Percentiles rank a stretch among this genome's conserved stretches.
These are phyloP conservation scores for Cordyceps javanica DNA, from an alignment of 2,329 filamentous ascomycete genomes.

Conservation along the genomic window DNA sequence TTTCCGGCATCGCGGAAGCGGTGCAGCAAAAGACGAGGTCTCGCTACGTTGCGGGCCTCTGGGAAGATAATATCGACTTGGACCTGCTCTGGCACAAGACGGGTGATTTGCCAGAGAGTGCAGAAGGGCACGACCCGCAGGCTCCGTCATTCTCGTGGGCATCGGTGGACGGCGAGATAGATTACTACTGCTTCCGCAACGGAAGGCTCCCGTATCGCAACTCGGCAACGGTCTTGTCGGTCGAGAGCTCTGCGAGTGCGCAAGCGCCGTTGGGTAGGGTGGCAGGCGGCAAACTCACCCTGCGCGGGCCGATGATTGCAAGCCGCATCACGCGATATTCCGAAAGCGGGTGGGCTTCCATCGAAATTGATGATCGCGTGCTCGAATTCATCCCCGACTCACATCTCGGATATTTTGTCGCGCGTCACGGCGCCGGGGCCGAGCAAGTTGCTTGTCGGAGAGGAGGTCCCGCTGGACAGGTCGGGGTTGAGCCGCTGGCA, in stretches of 20 bases:
- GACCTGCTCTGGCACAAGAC: slow-evolving; percentile 20
- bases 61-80: slow-evolving; percentile 20
- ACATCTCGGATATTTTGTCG: background rate
- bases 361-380: background rate
- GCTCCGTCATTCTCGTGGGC: slow-evolving; percentile 23
- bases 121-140: background rate
- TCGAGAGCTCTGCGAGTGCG: background rate
- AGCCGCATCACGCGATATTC: background rate
- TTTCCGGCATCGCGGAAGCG: slow-evolving; percentile 23
- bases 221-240: slow-evolving; percentile 11
- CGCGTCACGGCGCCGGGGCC: background rate
- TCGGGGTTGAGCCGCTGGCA: background rate
- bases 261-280: background rate
- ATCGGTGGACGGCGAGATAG: slow-evolving; percentile 19
- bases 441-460: background rate
- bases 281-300: background rate
- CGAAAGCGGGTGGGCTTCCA: background rate
- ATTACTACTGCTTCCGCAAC: slow-evolving; percentile 21
- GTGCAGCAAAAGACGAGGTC: slow-evolving; percentile 18
- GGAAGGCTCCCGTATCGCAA: slow-evolving; percentile 15
- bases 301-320: background rate
- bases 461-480: background rate
- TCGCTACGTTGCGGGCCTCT: slow-evolving; percentile 25
- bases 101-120: background rate
- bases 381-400: background rate